phyloP scores from a whole-genome alignment of 208 protist species.

The Trypanosoma cruzi region DNA sequence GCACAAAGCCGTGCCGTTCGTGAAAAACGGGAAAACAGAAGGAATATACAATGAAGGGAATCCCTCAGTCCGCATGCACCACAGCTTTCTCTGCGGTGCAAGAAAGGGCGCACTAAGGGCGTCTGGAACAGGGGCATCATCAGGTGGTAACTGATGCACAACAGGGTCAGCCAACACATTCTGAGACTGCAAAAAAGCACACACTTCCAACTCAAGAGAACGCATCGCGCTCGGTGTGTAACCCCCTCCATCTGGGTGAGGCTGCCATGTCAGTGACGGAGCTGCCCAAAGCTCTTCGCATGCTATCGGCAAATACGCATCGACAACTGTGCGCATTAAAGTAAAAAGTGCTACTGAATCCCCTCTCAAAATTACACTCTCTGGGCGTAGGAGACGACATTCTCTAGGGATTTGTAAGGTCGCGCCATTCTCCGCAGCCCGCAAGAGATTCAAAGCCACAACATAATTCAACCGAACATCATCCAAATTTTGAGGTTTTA shows the following conservation, averaged over 20 bases:
- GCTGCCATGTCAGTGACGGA: conserved; percentile 47
- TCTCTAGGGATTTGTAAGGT: conserved; percentile 23
- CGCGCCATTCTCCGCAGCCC: conserved; percentile 5
- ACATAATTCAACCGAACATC: conserved; percentile 27
- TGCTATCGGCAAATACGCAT: conserved; percentile 46
- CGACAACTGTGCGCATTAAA: conserved; percentile 34
- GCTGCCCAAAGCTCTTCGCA: conserved; percentile 40
- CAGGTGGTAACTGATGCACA: conserved; percentile 52
- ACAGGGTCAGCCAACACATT: conserved; percentile 56
- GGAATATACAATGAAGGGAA: conserved; percentile 55
- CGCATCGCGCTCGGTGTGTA: conserved; percentile 27
- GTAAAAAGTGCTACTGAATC: conserved; percentile 41
- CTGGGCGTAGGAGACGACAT: conserved; percentile 42
- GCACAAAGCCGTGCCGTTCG: conserved; percentile 70
- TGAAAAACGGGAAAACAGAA: conserved; percentile 77
- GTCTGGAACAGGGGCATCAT: conserved; percentile 56
- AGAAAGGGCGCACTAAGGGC: conserved; percentile 61
- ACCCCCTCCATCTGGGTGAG: conserved; percentile 20
- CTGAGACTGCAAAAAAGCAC: conserved; percentile 45
- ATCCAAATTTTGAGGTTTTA: conserved; percentile 18
- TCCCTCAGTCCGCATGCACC: conserved; percentile 3
- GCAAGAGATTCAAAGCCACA: conserved; percentile 6
- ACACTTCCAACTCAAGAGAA: conserved; percentile 46
- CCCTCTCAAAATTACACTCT: conserved; percentile 39
- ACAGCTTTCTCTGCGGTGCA: conserved; percentile 26